Evolutionary conservation across 208 protist species (phyloP).

Genomic region (Acanthamoeba healyi): DNA sequence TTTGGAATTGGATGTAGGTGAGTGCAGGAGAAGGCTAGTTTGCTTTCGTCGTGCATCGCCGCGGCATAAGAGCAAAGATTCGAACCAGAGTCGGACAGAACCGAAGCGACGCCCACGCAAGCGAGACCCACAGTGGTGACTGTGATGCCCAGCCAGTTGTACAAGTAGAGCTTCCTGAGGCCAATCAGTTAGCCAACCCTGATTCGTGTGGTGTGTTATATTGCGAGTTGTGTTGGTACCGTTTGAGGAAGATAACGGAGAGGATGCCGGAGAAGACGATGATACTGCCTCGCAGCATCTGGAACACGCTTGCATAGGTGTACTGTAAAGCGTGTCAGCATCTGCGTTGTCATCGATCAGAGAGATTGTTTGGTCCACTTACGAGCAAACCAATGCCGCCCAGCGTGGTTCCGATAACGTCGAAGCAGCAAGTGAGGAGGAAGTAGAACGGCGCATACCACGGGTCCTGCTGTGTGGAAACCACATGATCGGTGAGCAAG

Average conservation of each 20-base stretch:
- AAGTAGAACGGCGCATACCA: constrained; percentile 44
- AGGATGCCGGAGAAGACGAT: constrained; percentile 58
- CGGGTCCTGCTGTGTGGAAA: too few species aligned
- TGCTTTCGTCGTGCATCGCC: too few species aligned
- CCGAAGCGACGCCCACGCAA: constrained; percentile 1
- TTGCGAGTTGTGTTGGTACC: too few species aligned
- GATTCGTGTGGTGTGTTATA: too few species aligned
- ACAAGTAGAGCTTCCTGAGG: constrained; percentile 19
- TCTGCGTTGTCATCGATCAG: too few species aligned
- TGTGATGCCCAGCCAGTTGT: constrained; percentile 48
- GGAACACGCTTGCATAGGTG: constrained; percentile 40
- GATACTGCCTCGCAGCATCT: constrained; percentile 51
- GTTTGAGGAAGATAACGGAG: constrained; percentile 49
- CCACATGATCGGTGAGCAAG: neutral
- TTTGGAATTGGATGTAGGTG: too few species aligned
- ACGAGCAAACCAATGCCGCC: constrained; percentile 40
- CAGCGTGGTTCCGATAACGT: constrained; percentile 41
- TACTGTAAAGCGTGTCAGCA: neutral
- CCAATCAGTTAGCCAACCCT: too few species aligned
- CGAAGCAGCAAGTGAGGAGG: constrained; percentile 40
- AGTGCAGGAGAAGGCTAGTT: too few species aligned
- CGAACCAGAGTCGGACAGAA: constrained; percentile 15
- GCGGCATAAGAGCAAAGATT: too few species aligned
- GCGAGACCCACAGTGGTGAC: constrained; percentile 14
- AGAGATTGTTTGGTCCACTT: neutral